phyloP scores from a whole-genome alignment of 768 basidiomycete species.

The Paxillus rubicundulus region DNA sequence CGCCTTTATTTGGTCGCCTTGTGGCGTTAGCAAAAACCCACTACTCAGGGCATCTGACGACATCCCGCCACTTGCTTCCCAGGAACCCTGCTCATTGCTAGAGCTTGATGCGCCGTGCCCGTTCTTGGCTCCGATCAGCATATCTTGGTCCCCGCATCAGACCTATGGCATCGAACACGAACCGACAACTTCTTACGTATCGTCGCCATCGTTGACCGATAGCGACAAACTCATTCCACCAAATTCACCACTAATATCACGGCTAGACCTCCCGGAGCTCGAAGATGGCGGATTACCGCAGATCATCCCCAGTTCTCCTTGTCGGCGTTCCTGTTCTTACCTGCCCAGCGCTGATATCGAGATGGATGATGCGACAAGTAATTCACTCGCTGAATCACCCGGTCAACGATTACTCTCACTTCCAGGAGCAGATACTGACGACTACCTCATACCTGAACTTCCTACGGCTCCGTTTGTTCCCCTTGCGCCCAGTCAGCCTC shows the following conservation, averaged over 20 bases:
- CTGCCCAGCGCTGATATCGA: slow-evolving; percentile 32
- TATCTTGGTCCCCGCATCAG: slow-evolving; percentile 21
- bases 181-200: slow-evolving; percentile 8
- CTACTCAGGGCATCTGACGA: slow-evolving; percentile 9
- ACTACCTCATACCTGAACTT: slow-evolving; percentile 37
- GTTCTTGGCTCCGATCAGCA: slow-evolving; percentile 20
- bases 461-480: slow-evolving; percentile 6
- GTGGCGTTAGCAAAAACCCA: slow-evolving; percentile 10
- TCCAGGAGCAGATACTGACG: slow-evolving; percentile 44
- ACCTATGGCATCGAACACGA: slow-evolving; percentile 15
- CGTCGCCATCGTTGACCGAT: slow-evolving; percentile 24
- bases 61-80: slow-evolving; percentile 15
- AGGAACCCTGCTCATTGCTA: slow-evolving; percentile 22
- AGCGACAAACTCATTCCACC: slow-evolving; percentile 20
- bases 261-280: slow-evolving; percentile 30
- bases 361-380: slow-evolving; percentile 16
- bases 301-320: slow-evolving; percentile 28
- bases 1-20: slow-evolving; percentile 19
- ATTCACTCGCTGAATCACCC: slow-evolving; percentile 16
- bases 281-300: slow-evolving; percentile 24
- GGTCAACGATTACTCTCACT: slow-evolving; percentile 34
- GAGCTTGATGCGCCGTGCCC: slow-evolving; percentile 18
- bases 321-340: slow-evolving; percentile 25
- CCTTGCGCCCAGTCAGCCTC: slow-evolving; percentile 20
- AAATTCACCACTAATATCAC: slow-evolving; percentile 32